These are phyloP conservation scores for Plantago elongata DNA, from an alignment of 257 asterid genomes.

Conservation along the genomic window DNA sequence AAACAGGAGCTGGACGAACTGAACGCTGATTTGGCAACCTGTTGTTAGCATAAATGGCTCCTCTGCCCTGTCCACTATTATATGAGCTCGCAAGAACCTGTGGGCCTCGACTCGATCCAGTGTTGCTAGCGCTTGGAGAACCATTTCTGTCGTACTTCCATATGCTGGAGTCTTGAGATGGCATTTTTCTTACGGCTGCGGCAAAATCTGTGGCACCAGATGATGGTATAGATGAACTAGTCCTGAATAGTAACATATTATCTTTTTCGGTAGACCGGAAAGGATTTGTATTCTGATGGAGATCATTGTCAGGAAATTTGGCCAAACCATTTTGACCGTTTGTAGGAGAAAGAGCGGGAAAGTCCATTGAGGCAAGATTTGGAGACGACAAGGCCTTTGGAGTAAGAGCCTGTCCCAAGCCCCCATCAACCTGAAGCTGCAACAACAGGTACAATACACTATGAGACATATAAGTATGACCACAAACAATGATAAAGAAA, in stretches of 20 bases:
- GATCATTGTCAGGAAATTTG: constrained; percentile 41
- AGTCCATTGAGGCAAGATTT: constrained; percentile 65
- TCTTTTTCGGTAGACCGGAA: constrained; percentile 46
- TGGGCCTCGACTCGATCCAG: constrained; percentile 83
- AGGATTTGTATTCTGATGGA: constrained; percentile 43
- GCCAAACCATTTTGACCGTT: constrained; percentile 47
- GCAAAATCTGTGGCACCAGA: constrained; percentile 72
- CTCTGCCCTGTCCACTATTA: constrained; percentile 51
- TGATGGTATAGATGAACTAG: constrained; percentile 57
- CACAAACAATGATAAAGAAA: neutral
- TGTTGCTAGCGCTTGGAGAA: constrained; percentile 44
- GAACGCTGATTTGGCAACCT: constrained; percentile 60
- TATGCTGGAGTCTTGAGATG: constrained; percentile 64
- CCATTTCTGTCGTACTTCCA: constrained; percentile 75
- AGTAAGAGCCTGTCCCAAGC: constrained; percentile 47
- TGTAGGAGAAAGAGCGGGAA: constrained; percentile 79
- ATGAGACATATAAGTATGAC: constrained; percentile 3
- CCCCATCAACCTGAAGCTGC: constrained; percentile 75
- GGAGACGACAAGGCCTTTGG: constrained; percentile 67
- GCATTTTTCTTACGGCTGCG: constrained; percentile 69
- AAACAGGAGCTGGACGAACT: constrained; percentile 50
- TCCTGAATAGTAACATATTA: constrained; percentile 33
- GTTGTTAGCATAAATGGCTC: constrained; percentile 31
- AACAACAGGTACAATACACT: constrained; percentile 14
- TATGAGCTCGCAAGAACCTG: constrained; percentile 50